Evolutionary conservation across 768 basidiomycete species (phyloP).

Genomic region (Xanthoconium purpureum): DNA sequence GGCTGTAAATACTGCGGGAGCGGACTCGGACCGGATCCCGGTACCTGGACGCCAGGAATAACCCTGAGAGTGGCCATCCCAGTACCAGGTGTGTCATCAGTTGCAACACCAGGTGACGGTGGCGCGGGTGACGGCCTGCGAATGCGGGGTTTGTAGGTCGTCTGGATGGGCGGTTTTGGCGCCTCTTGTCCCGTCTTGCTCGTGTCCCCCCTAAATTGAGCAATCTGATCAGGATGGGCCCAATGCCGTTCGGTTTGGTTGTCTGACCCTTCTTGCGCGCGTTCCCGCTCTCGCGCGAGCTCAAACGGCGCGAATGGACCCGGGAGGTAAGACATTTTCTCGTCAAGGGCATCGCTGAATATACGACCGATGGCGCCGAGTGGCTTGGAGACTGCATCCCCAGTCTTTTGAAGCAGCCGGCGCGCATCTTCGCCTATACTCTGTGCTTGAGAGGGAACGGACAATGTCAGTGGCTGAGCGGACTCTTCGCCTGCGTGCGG

Average conservation of each 20-base stretch:
- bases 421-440: conserved; percentile 65
- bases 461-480: conserved; percentile 71
- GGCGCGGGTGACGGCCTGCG: conserved; percentile 49
- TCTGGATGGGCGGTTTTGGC: conserved; percentile 39
- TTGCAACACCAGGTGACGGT: conserved; percentile 19
- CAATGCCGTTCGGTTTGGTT: conserved; percentile 35
- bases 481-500: conserved; percentile 85
- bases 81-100: conserved; percentile 47
- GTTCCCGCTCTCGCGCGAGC: conserved; percentile 55
- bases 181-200: conserved; percentile 28
- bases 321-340: conserved; percentile 60
- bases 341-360: conserved; percentile 80
- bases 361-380: conserved; percentile 87
- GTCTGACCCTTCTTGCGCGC: conserved; percentile 37
- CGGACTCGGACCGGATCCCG: conserved; percentile 39
- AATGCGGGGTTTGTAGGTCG: conserved; percentile 75
- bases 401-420: conserved; percentile 83
- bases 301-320: conserved; percentile 71
- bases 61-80: conserved; percentile 1
- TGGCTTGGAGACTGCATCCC: conserved; percentile 87
- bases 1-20: conserved; percentile 33
- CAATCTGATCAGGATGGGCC: conserved; percentile 38
- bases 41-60: conserved; percentile 46
- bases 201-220: conserved; percentile 34
- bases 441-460: conserved; percentile 38